Evolutionary conservation across 2,329 filamentous ascomycete genomes (phyloP), one percentile per base, ranked within the genome.

Genomic region (Scopulariopsis brevicaulis): DNA sequence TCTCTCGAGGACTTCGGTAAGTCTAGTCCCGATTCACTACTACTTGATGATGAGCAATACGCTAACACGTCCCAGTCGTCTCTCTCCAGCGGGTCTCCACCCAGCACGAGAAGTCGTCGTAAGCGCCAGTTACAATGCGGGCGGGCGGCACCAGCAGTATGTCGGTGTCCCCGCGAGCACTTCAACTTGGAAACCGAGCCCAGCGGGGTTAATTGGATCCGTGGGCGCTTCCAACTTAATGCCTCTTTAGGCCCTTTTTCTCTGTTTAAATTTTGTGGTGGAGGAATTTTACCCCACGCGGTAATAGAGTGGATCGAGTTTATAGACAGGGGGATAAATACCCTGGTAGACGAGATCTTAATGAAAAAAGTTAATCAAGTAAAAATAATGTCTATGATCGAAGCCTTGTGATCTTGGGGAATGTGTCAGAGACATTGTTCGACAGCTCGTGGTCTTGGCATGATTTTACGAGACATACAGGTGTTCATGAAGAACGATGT

Each of bases 81-180:
- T 91, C 88, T 61, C 81, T 95, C 71, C 89, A 95, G 78, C 88
- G 90, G 74, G 89, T 94, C 64, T 93, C 90, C 58, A 94, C 88
- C 61, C 89, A 94, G 76, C 90, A 96, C 79, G 90, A 95, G 80
- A 93, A 92, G 81, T 88, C 84, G 65, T 78, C 84, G 73, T 92
- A 87, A 72, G 53, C 28, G 51, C 51, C 22, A 34, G n/a, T 20
- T 18, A 59, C 12, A 14, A 46, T 40, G 51, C 35, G 51, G n/a
- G 24, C n/a, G 22, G 50, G 43, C 20, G 55, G 55, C 10, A n/a
- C 24, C 55, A 24, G 48, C 15, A 25, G 15, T 28, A 40, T 53
- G 20, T 34, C 15, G 34, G 24, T 35, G 20, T 28, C 18, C 20
- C 43, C 24, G 11, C n/a, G 8, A 22, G 37, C 28, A 28, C 35